These are phyloP conservation scores for Russula olivacea DNA, from an alignment of 768 basidiomycete species.

Conservation along the genomic window DNA sequence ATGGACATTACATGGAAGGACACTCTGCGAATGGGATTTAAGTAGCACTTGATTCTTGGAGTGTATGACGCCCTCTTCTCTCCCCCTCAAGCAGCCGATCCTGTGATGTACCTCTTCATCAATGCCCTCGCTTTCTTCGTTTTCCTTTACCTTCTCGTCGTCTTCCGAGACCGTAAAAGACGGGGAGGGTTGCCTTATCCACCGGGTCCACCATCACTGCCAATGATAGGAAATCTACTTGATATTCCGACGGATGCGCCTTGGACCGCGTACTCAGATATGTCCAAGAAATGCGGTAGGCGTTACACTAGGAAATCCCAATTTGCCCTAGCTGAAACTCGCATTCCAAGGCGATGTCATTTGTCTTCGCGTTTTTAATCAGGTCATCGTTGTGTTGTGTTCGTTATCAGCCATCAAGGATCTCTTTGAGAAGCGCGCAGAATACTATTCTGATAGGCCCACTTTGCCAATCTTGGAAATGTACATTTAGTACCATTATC, in stretches of 20 bases:
- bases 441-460: conserved; percentile 19
- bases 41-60: too few relatives aligned
- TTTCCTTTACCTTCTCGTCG: not conserved
- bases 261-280: not conserved
- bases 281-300: conserved; percentile 7
- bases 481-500: not conserved
- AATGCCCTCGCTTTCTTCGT: not conserved
- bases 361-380: conserved; percentile 36
- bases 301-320: not conserved
- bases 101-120: not conserved
- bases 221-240: conserved; percentile 8
- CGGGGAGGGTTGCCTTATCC: conserved; percentile 11
- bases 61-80: too few relatives aligned
- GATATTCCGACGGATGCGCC: conserved; percentile 3
- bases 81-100: not conserved
- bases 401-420: conserved; percentile 40
- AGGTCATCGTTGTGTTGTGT: conserved; percentile 45
- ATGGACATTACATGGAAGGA: too few relatives aligned
- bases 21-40: too few relatives aligned
- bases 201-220: not conserved
- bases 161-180: not conserved
- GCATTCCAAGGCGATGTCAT: not conserved
- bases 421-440: conserved; percentile 48
- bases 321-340: not conserved
- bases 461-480: conserved; percentile 2